A percentile compares a stretch with the other conserved stretches of the same genome.
These are phyloP conservation scores for Pseudogymnoascus sp. DNA, from an alignment of 2,329 filamentous ascomycete genomes.

Conservation along the genomic window DNA sequence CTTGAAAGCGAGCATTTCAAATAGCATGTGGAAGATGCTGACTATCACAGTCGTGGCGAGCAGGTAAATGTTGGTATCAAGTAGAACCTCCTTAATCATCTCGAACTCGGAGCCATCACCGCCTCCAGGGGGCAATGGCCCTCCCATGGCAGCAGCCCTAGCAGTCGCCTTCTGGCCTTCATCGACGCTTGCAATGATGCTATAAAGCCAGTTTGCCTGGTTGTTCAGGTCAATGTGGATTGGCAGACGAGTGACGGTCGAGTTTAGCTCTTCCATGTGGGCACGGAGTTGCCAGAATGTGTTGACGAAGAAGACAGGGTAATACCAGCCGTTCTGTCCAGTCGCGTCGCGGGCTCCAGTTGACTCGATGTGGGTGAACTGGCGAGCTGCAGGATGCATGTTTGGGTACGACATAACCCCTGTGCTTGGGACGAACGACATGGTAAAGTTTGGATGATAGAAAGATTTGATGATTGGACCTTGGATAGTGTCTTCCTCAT, in stretches of 20 bases:
- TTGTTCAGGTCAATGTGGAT: conserved; percentile 80
- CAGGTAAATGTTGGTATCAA: conserved; percentile 90
- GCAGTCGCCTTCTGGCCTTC: conserved; percentile 79
- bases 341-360: conserved; percentile 75
- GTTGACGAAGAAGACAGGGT: conserved; percentile 85
- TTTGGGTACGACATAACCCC: conserved; percentile 62
- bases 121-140: conserved; percentile 57
- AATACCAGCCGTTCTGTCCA: conserved; percentile 90
- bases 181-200: conserved; percentile 75
- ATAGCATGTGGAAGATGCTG: conserved; percentile 84
- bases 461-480: conserved; percentile 74
- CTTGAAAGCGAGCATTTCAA: conserved; percentile 94
- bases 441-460: conserved; percentile 91
- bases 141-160: conserved; percentile 61
- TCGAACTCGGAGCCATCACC: conserved; percentile 93
- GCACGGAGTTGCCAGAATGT: conserved; percentile 93
- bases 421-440: conserved; percentile 77
- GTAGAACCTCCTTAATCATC: conserved; percentile 90
- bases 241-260: conserved; percentile 75
- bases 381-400: conserved; percentile 67
- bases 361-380: conserved; percentile 72
- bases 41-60: conserved; percentile 79
- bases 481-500: conserved; percentile 43
- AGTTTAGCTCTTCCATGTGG: conserved; percentile 88
- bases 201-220: conserved; percentile 84